Conservation (phyloP, 768 basidiomycete species). For the Ramaria rubella region DNA sequence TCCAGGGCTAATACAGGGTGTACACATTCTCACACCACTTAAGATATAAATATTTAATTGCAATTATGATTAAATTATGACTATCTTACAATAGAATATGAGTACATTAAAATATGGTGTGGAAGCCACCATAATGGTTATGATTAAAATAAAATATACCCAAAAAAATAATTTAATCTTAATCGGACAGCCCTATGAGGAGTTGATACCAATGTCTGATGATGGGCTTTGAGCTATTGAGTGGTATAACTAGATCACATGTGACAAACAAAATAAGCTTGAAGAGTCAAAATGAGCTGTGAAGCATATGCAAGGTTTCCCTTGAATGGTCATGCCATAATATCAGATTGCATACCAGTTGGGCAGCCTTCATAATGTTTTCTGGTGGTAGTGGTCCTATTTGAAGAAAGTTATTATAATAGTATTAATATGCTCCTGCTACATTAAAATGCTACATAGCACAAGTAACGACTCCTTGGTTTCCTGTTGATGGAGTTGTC, state of each 20-base stretch:
- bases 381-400: conserved; percentile 37
- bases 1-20: no score
- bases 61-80: no score
- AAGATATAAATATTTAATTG: no score
- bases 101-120: no score
- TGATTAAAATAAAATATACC: no score
- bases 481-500: conserved; percentile 23
- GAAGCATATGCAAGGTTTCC: conserved; percentile 53
- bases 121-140: no score
- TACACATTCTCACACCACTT: no score
- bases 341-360: conserved; percentile 31
- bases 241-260: conserved; percentile 36
- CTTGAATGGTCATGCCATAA: conserved; percentile 49
- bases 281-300: conserved; percentile 32
- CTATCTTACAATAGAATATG: no score
- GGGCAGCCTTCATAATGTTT: conserved; percentile 47
- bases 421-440: conserved; percentile 30
- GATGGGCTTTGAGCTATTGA: conserved; percentile 31
- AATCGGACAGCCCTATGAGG: no score
- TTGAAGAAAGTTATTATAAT: conserved; percentile 31
- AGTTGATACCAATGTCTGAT: conserved; percentile 35
- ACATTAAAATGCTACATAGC: conserved; percentile 34
- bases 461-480: conserved; percentile 26
- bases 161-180: no score
- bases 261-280: not conserved